Base-by-base conservation (phyloP, 1,284 basidiomycete species). In the Mycosarcoma maydis region DNA sequence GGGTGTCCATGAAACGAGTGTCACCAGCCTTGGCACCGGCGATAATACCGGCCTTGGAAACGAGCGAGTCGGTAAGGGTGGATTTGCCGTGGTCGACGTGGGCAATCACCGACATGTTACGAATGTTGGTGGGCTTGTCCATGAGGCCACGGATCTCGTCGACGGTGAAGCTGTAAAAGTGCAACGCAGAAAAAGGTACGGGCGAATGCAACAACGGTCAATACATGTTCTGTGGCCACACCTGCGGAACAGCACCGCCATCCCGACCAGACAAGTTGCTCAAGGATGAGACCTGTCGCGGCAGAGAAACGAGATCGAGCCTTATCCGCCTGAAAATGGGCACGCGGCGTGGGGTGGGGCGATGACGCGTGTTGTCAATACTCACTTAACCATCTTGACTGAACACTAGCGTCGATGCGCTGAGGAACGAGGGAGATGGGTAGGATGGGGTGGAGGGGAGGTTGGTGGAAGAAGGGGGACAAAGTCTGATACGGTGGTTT, bases 31-130 rank as follows among this genome's bases (percentile, higher is more conserved):
- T 97, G 82, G 92, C 86, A 56, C 87, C 86, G 77, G 96, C 95
- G 82, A 99, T 98, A 84, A 99, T 99, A 89, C 96, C 96, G 72
- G 96, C 96, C 87, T 98, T 98, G 76, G 95, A 95, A 81, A 99
- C 94, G 56, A 99, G 88, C 49, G 96, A 98, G 85, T 99, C 96
- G 80, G 96, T 97, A 78, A 99, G 90, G 78, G 96, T 98, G 60
- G 96, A 98, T 86, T 99, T 99, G 86, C 96, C 96, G 87, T 99
- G 96, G 85, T 99, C 96, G 89, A 99, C 84, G 82, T 83, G 81
- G 56, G 81, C 81, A 76, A 82, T 82, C 40, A 82, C 81, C 88
- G 91, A 93, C 94, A 97, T 97, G 88, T 97, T 97, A 68, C 77
- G 78, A 48, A 94, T 94, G 85, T 94, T 94, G 71, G 91, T 92